Evolutionary conservation across 2,329 filamentous ascomycete genomes (phyloP).

Genomic region (Aureobasidium sp.): DNA sequence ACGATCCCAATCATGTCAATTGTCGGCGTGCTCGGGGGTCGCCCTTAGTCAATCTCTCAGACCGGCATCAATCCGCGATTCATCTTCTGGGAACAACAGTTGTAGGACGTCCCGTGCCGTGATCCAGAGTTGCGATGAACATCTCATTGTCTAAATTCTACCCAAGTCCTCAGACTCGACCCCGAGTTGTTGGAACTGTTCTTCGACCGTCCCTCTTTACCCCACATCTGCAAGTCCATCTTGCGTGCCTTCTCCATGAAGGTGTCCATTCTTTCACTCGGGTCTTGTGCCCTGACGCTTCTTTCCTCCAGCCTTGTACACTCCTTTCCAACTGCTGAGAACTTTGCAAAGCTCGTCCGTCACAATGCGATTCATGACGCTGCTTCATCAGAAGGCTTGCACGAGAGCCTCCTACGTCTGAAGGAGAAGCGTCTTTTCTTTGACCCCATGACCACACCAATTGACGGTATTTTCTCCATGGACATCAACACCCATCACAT

Average conservation of each 20-base stretch:
- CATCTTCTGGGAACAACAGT: no score
- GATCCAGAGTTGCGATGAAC: background rate
- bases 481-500: background rate
- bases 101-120: background rate
- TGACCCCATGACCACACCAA: constrained; percentile 4
- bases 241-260: constrained; percentile 4
- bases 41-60: background rate
- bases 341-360: background rate
- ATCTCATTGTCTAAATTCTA: background rate
- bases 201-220: background rate
- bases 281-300: background rate
- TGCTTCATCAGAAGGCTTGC: background rate
- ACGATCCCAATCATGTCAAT: background rate
- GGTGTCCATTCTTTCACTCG: constrained; percentile 6
- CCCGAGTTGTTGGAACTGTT: background rate
- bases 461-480: background rate
- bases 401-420: background rate
- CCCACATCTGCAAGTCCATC: background rate
- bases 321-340: constrained; percentile 1
- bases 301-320: background rate
- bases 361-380: background rate
- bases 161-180: background rate
- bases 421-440: constrained; percentile 1
- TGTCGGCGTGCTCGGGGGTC: background rate
- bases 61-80: background rate